phyloP scores from a whole-genome alignment of 805 yeast genomes.

The Sugiyamaella valdiviana region DNA sequence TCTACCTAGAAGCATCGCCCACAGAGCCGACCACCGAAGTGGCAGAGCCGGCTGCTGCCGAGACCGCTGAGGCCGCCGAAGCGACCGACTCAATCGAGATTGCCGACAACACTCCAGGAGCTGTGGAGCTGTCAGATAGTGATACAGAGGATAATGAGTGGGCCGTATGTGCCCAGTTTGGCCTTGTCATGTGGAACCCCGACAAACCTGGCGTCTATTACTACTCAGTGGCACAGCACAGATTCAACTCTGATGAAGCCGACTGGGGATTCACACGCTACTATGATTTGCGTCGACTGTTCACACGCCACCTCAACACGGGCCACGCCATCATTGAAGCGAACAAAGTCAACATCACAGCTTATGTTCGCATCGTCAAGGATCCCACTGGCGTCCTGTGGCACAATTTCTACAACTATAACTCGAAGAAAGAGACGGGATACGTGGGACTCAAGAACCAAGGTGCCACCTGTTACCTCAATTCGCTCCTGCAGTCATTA shows the following conservation, averaged over 20 bases:
- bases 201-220: slow-evolving; percentile 54
- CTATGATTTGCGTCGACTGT: slow-evolving; percentile 48
- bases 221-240: slow-evolving; percentile 61
- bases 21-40: background rate
- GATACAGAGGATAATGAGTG: slow-evolving; percentile 39
- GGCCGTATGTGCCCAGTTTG: slow-evolving; percentile 90
- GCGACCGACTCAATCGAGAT: background rate
- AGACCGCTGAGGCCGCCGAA: slow-evolving; percentile 16
- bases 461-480: slow-evolving; percentile 97
- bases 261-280: slow-evolving; percentile 96
- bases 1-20: slow-evolving; percentile 71
- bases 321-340: slow-evolving; percentile 40
- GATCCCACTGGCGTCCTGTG: slow-evolving; percentile 94
- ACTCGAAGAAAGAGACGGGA: slow-evolving; percentile 83
- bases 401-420: slow-evolving; percentile 74
- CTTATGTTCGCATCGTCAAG: slow-evolving; percentile 65
- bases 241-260: slow-evolving; percentile 67
- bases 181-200: slow-evolving; percentile 79
- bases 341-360: slow-evolving; percentile 63
- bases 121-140: background rate
- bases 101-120: background rate
- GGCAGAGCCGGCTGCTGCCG: slow-evolving; percentile 28
- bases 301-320: slow-evolving; percentile 32
- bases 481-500: slow-evolving; percentile 85
- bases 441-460: slow-evolving; percentile 90